Percentiles rank a stretch among this genome's conserved stretches.
These are phyloP conservation scores for Pinus albicaulis DNA, from an alignment of 75 land plant species.

Conservation along the genomic window DNA sequence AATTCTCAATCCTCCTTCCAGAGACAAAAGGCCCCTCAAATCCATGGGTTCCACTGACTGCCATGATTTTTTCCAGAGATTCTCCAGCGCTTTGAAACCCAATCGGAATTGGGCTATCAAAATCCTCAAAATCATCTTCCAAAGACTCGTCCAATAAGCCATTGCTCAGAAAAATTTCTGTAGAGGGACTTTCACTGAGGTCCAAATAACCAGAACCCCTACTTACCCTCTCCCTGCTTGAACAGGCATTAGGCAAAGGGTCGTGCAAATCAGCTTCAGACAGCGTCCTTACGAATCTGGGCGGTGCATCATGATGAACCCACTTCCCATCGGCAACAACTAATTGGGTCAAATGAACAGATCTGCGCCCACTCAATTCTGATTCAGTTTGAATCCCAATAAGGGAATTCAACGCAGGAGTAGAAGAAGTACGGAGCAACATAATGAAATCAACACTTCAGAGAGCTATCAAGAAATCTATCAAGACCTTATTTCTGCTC, in stretches of 20 bases:
- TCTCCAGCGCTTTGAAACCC: background rate
- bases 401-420: slow-evolving; percentile 31
- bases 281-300: slow-evolving; percentile 3
- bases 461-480: too few species aligned
- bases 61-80: background rate
- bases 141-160: slow-evolving; percentile 7
- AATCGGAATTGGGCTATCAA: slow-evolving; percentile 1
- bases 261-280: slow-evolving; percentile 17
- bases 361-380: background rate
- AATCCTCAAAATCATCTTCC: slow-evolving; percentile 7
- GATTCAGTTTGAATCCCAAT: slow-evolving; percentile 12
- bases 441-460: slow-evolving; percentile 6
- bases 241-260: background rate
- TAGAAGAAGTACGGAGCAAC: slow-evolving; percentile 48
- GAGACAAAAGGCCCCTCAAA: background rate
- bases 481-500: too few species aligned
- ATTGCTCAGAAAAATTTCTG: slow-evolving; percentile 1
- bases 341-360: background rate
- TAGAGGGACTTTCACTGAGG: background rate
- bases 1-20: slow-evolving; percentile 4
- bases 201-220: background rate
- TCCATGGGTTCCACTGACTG: background rate
- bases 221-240: background rate
- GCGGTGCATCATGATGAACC: background rate
- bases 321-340: background rate